Evolutionary conservation across 441 rosid genomes (phyloP), one percentile per base, ranked within the genome.

Genomic region (Pelargonium myrrhifolium): DNA sequence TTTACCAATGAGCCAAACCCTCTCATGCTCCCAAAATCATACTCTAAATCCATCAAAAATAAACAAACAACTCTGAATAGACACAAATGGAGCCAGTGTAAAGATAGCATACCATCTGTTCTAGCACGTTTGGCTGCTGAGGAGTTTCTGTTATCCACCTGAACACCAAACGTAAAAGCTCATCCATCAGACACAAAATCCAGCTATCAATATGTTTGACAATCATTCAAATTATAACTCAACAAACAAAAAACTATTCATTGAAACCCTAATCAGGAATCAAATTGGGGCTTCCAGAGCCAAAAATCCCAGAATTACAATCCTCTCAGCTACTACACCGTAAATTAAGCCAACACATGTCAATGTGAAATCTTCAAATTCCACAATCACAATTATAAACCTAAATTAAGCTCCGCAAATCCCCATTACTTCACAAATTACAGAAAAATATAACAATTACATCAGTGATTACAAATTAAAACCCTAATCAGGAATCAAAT

Each of bases 101-200:
- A 67, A 26, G 43, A 51, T 12, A 9, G 0, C 67, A 53, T 86
- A 94, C 99, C 99, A 66, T 92, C 97, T 55, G 97, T 94, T 79
- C 99, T 84, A 45, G 99, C 99, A 35, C 99, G 93, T 83, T 94
- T 94, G n/a, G 94, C 87, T 0, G 97, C 97, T 8, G 97, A 92
- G 2, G 99, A 89, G 69, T 94, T 94, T 79, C 97, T 84, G 85
- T 76, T 89, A 77, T 92, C 99, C 55, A 92, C 90, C 99, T 94
- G 74, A 69, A 67, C 62, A 67, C 21, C 24, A 66, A 51, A 56
- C 59, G 26, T 17, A 61, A 2, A n/a, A 11, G 40, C 14, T 9
- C 62, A 59, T 22, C 24, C 55, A 60, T 18, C 39, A 42, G 20
- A 42, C 4, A 12, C 7, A 0, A 9, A n/a, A 14, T 10, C 8